Base-by-base conservation (phyloP, 1,284 basidiomycete genomes). In the Lentinula novae-zelandiae region DNA sequence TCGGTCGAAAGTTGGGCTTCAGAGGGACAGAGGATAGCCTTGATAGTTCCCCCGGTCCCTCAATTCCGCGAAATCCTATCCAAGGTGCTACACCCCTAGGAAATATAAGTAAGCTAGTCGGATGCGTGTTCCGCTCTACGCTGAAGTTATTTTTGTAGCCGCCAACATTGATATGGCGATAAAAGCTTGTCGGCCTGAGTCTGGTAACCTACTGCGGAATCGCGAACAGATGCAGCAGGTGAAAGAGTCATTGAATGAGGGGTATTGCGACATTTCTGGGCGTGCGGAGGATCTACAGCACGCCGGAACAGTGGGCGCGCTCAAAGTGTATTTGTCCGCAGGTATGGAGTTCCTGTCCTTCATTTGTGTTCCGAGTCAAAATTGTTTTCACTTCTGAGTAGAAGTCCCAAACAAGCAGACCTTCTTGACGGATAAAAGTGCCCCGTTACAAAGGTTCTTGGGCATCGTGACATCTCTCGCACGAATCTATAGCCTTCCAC, bases 241-340 rank as follows among this genome's bases (percentile, higher is more conserved):
- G 17, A 87, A 85, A 64, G 93, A 96, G 70, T 83, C 84, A 1
- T 67, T 88, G 36, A 82, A 93, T 65, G 87, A 91, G 63, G 86
- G 89, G 2, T 95, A 95, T 70, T 95, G 93, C 65, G 93, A 95
- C 72, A 75, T 87, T 7, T 87, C 85, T 55, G 92, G 90, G 1
- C 79, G 83, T 54, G 77, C 78, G 12, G 85, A 84, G 1, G 82
- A 92, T 71, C 73, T 95, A 54, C 78, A 76, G 33, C 72, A 82
- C 34, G 75, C 88, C 20, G 89, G 91, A 86, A 78, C 81, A 66
- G 85, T 90, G 76, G 84, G 81, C 2, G 76, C 76, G 49, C 75
- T 92, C 64, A 88, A 85, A 67, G 73, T 94, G 12, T 95, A 84
- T 72, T 75, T 86, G 2, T 82, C 89, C 1, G 78, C 82, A 76